These are phyloP conservation scores for Solanum peruvianum DNA, from an alignment of 257 asterid genomes.

Conservation along the genomic window DNA sequence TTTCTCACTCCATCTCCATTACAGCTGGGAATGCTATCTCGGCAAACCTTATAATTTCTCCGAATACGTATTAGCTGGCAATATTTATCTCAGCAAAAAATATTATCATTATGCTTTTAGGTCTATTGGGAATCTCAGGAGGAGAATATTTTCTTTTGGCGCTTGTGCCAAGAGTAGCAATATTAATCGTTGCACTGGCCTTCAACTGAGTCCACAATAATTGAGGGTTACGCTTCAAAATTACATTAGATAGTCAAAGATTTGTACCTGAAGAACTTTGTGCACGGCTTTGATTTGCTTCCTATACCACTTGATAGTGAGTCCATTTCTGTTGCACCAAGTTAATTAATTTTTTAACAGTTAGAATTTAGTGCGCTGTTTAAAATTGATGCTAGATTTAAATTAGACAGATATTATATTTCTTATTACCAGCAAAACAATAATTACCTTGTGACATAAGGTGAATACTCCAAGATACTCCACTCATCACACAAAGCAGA, in stretches of 20 bases:
- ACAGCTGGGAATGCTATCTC: neutral
- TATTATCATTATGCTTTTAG: neutral
- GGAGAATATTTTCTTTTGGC: neutral
- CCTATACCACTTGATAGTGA: neutral
- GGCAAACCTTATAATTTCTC: neutral
- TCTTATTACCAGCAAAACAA: neutral
- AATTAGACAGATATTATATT: neutral
- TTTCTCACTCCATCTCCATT: neutral
- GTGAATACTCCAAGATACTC: neutral
- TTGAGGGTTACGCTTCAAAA: neutral
- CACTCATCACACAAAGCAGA: neutral
- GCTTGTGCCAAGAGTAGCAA: neutral
- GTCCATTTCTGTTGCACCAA: neutral
- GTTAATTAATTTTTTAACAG: neutral
- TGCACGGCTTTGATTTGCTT: neutral
- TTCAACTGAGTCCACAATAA: neutral
- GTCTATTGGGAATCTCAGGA: neutral
- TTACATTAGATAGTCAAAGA: neutral
- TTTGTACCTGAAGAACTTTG: neutral
- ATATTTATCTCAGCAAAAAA: neutral
- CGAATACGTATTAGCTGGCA: neutral
- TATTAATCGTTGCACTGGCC: neutral
- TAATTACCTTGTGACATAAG: neutral
- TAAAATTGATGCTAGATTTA: neutral
- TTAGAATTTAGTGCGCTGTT: neutral